Conservation (phyloP, 176 grass and related monocot species). For the Musa acuminata region DNA sequence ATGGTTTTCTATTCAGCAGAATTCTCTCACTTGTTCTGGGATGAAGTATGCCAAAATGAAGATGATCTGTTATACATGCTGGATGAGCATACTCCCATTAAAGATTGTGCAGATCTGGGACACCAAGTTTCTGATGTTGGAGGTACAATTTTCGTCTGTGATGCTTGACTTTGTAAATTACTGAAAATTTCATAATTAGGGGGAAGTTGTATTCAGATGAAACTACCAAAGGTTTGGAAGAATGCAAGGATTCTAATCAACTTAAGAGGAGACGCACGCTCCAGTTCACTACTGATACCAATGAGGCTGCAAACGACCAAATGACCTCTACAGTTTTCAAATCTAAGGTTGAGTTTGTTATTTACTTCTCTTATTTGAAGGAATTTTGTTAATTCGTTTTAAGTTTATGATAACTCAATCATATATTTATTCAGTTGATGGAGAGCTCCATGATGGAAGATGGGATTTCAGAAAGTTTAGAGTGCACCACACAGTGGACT, state of each 20-base stretch:
- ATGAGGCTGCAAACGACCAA: constrained; percentile 26
- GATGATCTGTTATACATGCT: constrained; percentile 50
- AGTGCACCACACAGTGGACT: constrained; percentile 35
- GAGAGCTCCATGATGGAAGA: constrained; percentile 46
- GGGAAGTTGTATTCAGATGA: constrained; percentile 32
- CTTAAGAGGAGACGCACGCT: constrained; percentile 80
- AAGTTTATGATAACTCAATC: not conserved
- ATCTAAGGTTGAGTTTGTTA: not conserved
- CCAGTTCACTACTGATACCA: constrained; percentile 69
- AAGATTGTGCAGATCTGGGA: constrained; percentile 68
- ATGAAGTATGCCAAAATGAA: constrained; percentile 33
- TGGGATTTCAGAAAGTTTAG: constrained; percentile 47
- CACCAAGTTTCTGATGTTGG: constrained; percentile 46
- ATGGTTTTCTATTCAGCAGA: constrained; percentile 30
- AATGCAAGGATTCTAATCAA: constrained; percentile 69
- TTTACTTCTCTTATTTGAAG: not conserved
- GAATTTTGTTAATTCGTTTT: not conserved
- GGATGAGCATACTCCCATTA: constrained; percentile 88
- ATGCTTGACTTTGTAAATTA: constrained; percentile 3
- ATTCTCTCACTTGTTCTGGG: constrained; percentile 51
- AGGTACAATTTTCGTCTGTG: constrained; percentile 33
- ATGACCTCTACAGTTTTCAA: not conserved
- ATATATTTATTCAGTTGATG: constrained; percentile 36
- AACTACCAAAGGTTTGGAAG: constrained; percentile 43
- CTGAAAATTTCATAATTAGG: constrained; percentile 16